Conservation (phyloP, 1,139 yeast species). For the Wickerhamiella pararugosa region DNA sequence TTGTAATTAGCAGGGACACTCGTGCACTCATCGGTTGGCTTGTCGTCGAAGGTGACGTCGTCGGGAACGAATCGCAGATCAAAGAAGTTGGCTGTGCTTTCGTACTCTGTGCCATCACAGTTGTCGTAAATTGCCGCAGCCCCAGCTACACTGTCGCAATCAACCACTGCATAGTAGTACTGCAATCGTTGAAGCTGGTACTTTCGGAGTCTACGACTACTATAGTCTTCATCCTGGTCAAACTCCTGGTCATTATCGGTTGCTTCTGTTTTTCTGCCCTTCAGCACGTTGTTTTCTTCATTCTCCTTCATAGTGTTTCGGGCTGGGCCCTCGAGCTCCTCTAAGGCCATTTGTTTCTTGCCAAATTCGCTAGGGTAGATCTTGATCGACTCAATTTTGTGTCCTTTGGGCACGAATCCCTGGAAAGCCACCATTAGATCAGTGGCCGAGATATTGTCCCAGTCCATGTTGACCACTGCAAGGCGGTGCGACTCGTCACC, state of each 20-base stretch:
- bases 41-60: conserved; percentile 66
- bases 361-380: conserved; percentile 93
- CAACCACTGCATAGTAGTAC: conserved; percentile 87
- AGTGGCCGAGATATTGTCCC: conserved; percentile 82
- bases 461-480: conserved; percentile 92
- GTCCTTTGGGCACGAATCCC: conserved; percentile 71
- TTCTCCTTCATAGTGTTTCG: conserved; percentile 50
- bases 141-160: conserved; percentile 59
- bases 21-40: conserved; percentile 56
- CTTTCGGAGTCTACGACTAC: conserved; percentile 36
- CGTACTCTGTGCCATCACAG: conserved; percentile 93
- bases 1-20: conserved; percentile 63
- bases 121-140: conserved; percentile 65
- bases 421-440: conserved; percentile 84
- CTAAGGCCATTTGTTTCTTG: conserved; percentile 78
- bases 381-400: conserved; percentile 50
- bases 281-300: conserved; percentile 5
- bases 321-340: conserved; percentile 89
- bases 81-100: conserved; percentile 87
- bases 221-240: conserved; percentile 33
- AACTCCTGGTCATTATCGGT: conserved; percentile 22
- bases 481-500: conserved; percentile 73
- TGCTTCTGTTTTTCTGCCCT: conserved; percentile 23
- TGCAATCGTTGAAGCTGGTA: conserved; percentile 69
- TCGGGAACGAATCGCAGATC: conserved; percentile 89